Evolutionary conservation across 139 green algal species (phyloP).

Genomic region (Zygnema cylindricum): DNA sequence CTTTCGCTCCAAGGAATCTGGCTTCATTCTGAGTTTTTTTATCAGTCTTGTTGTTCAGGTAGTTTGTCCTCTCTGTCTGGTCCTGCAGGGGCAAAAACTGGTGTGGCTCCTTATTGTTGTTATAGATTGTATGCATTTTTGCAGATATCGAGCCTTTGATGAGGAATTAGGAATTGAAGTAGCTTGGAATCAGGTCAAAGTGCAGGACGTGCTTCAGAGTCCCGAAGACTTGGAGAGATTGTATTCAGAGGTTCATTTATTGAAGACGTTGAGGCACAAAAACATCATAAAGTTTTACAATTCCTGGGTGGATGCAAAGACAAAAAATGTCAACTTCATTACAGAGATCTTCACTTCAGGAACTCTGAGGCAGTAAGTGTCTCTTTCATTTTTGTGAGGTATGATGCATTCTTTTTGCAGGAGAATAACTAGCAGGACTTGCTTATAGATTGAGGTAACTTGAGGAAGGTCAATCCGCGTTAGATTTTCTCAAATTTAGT

Average conservation of each 20-base stretch:
- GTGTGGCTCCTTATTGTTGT: not conserved
- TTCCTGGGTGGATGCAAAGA: slow-evolving; percentile 90
- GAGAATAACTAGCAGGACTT: too few relatives aligned
- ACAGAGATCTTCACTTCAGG: slow-evolving; percentile 98
- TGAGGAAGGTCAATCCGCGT: too few relatives aligned
- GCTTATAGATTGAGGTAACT: too few relatives aligned
- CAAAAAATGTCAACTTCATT: slow-evolving; percentile 96
- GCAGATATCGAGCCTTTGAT: slow-evolving; percentile 94
- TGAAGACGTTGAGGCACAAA: slow-evolving; percentile 97
- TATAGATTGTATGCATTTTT: not conserved
- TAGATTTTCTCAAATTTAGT: too few relatives aligned
- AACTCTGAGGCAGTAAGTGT: slow-evolving; percentile 87
- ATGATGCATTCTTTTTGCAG: not conserved
- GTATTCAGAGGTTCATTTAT: slow-evolving; percentile 93
- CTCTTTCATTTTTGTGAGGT: not conserved
- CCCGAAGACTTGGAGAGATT: slow-evolving; percentile 85
- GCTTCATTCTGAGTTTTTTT: not conserved
- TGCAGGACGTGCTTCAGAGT: slow-evolving; percentile 73
- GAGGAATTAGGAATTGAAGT: slow-evolving; percentile 92
- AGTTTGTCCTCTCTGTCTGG: not conserved
- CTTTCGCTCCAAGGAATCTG: not conserved
- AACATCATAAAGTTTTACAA: slow-evolving; percentile 99
- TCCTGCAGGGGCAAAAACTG: not conserved
- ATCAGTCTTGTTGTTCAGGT: slow-evolving; percentile 9
- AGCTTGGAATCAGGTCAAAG: slow-evolving; percentile 96